Evolutionary conservation across 371 early-diverging fungal species (phyloP).

Genomic region (Lichtheimia ornata): DNA sequence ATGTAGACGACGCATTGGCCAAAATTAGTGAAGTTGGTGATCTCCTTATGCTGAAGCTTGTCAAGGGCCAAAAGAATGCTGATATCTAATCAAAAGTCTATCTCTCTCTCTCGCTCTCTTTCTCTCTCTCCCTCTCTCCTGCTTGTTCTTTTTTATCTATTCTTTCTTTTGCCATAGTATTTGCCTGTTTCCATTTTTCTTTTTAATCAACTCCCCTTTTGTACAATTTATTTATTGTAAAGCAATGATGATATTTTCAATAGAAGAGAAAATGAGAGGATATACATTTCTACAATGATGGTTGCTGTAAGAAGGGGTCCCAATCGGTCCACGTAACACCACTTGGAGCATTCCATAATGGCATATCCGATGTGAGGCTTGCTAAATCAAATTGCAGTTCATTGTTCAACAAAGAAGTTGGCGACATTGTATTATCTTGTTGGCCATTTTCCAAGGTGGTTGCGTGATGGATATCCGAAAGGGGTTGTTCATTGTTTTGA

Average conservation of each 20-base stretch:
- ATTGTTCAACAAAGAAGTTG: too few relatives aligned
- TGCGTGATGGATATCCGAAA: too few relatives aligned
- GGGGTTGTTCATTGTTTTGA: too few relatives aligned
- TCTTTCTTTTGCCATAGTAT: too few relatives aligned
- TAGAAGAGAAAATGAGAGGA: conserved; percentile 69
- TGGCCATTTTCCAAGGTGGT: too few relatives aligned
- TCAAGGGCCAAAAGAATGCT: neutral
- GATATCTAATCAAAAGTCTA: too few relatives aligned
- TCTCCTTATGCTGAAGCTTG: conserved; percentile 57
- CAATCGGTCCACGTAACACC: conserved; percentile 37
- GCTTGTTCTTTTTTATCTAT: too few relatives aligned
- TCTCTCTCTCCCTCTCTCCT: too few relatives aligned
- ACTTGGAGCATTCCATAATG: conserved; percentile 37
- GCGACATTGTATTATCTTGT: too few relatives aligned
- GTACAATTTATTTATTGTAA: conserved; percentile 1
- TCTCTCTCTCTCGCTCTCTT: too few relatives aligned
- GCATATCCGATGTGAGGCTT: conserved; percentile 28
- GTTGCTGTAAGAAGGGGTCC: conserved; percentile 25
- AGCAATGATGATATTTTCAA: conserved; percentile 79
- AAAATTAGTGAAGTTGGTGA: conserved; percentile 70
- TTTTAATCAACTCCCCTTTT: neutral
- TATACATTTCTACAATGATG: conserved; percentile 65
- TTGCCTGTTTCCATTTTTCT: too few relatives aligned
- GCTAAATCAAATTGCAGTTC: conserved; percentile 21
- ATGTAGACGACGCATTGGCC: conserved; percentile 56